phyloP scores from a whole-genome alignment of 2,329 filamentous ascomycete genomes.

The Sporothrix globosa region DNA sequence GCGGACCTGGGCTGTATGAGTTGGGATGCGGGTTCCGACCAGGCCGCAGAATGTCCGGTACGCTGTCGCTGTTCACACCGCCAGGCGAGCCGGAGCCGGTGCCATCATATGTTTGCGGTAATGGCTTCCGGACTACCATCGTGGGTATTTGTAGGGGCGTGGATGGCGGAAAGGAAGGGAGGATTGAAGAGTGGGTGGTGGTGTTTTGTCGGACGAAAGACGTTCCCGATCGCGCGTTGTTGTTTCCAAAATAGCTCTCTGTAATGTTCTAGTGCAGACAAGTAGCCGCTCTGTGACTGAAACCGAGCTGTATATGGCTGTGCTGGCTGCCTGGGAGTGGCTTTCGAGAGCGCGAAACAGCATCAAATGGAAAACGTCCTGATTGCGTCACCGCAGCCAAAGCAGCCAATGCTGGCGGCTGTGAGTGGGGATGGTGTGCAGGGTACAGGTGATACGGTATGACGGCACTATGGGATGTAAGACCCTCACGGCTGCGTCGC shows the following conservation, averaged over 20 bases:
- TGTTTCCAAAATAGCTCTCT: not conserved
- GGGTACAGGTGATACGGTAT: slow-evolving; percentile 9
- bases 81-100: slow-evolving; percentile 26
- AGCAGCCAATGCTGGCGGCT: slow-evolving; percentile 17
- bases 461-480: slow-evolving; percentile 14
- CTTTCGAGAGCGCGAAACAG: not conserved
- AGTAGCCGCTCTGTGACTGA: not conserved
- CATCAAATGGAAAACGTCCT: slow-evolving; percentile 1
- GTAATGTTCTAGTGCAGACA: not conserved
- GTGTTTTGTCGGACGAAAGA: not conserved
- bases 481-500: slow-evolving; percentile 6
- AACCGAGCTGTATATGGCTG: not conserved
- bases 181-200: not conserved
- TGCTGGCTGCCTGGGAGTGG: not conserved
- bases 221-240: not conserved
- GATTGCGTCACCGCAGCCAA: slow-evolving; percentile 29
- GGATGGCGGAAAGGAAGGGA: not conserved
- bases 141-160: slow-evolving; percentile 30
- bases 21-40: slow-evolving; percentile 36
- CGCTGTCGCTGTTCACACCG: slow-evolving; percentile 28
- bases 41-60: slow-evolving; percentile 44
- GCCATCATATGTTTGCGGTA: slow-evolving; percentile 44
- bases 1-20: not conserved
- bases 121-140: slow-evolving; percentile 51
- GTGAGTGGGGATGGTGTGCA: slow-evolving; percentile 14